phyloP scores from a whole-genome alignment of 2,329 filamentous ascomycete species.

The Westerdykella aurantiaca region DNA sequence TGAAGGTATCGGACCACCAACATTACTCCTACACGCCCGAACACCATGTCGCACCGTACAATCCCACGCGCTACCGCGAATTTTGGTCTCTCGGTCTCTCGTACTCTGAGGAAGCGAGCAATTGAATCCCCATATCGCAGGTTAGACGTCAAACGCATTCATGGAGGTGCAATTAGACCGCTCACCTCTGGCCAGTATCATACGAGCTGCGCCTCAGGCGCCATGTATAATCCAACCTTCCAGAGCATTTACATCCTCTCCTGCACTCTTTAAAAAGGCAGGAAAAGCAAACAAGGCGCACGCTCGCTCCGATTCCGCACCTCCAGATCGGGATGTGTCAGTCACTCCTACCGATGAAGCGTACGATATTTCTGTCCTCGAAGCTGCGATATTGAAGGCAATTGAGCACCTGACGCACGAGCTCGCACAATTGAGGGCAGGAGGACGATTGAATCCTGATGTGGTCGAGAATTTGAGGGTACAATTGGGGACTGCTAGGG shows the following conservation, averaged over 20 bases:
- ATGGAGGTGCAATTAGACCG: neutral
- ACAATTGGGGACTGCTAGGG: constrained; percentile 44
- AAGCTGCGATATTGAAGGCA: constrained; percentile 51
- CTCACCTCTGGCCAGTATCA: constrained; percentile 7
- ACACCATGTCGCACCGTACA: constrained; percentile 20
- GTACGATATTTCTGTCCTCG: constrained; percentile 55
- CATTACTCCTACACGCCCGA: too few species aligned
- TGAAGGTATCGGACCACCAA: too few species aligned
- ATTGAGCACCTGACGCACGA: constrained; percentile 56
- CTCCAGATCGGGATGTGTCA: constrained; percentile 20
- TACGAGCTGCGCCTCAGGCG: constrained; percentile 4
- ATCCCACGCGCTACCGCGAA: constrained; percentile 20
- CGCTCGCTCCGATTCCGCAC: constrained; percentile 31
- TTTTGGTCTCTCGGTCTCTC: constrained; percentile 7
- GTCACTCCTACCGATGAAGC: constrained; percentile 48
- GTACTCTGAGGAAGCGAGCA: constrained; percentile 10
- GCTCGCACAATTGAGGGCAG: constrained; percentile 56
- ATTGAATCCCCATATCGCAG: constrained; percentile 22
- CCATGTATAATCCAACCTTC: neutral
- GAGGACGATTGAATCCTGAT: constrained; percentile 58
- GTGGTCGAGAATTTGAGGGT: constrained; percentile 57
- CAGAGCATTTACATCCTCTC: constrained; percentile 41
- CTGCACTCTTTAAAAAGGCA: constrained; percentile 46
- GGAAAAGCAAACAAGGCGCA: constrained; percentile 45
- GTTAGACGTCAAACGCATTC: constrained; percentile 16